Percentiles rank a stretch among this genome's conserved stretches.
These are phyloP conservation scores for Phytophthora cryptogea DNA, from an alignment of 352 stramenopile species.

Conservation along the genomic window DNA sequence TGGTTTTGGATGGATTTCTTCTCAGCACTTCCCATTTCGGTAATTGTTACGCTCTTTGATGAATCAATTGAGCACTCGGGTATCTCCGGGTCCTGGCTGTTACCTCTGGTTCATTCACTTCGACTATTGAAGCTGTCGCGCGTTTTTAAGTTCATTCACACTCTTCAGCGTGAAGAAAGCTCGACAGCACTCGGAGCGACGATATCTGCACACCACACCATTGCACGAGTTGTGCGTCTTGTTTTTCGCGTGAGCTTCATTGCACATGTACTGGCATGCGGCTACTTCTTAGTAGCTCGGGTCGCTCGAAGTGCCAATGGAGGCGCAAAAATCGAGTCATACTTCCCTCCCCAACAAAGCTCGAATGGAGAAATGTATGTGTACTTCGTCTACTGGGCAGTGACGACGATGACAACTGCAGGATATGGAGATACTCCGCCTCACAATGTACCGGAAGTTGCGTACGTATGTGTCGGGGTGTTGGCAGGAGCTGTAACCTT, in stretches of 20 bases:
- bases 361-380: constrained; percentile 63
- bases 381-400: constrained; percentile 76
- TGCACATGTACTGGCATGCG: constrained; percentile 60
- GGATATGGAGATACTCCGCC: constrained; percentile 77
- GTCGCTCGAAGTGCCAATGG: constrained; percentile 27
- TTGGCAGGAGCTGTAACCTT: constrained; percentile 70
- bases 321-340: constrained; percentile 13
- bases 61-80: constrained; percentile 19
- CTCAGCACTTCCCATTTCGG: constrained; percentile 59
- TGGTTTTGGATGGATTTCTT: constrained; percentile 81
- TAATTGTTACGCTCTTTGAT: constrained; percentile 32
- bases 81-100: constrained; percentile 21
- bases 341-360: constrained; percentile 22
- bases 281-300: constrained; percentile 63
- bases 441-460: constrained; percentile 57
- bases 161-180: constrained; percentile 55
- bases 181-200: constrained; percentile 36
- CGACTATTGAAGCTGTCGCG: constrained; percentile 86
- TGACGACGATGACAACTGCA: constrained; percentile 82
- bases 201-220: constrained; percentile 51
- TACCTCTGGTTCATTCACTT: constrained; percentile 69
- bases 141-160: constrained; percentile 87
- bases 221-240: constrained; percentile 57
- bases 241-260: constrained; percentile 70
- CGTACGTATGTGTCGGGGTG: constrained; percentile 56